Evolutionary conservation across 2,329 filamentous ascomycete species (phyloP), one percentile per base, ranked within the genome.

Genomic region (Xylariales sp.): DNA sequence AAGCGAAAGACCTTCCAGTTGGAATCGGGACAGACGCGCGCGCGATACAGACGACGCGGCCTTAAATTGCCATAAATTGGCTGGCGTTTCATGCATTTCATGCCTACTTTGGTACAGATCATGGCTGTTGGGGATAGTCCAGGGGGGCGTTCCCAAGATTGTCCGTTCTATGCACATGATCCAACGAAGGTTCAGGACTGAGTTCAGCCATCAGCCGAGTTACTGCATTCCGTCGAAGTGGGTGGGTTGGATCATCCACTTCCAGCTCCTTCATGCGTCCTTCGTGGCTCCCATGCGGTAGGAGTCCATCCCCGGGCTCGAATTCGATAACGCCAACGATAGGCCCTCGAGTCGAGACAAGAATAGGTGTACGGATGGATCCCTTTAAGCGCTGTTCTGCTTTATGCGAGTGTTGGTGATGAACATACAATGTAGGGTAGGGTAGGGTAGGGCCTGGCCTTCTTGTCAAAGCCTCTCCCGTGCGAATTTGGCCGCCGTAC

Each of bases 71-170:
- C 16, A 20, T 19, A 40, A 18, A 24, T 40, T 40, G 21, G 28
- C 33, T 40, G 38, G 38, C 28, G 38, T 40, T 40, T 40, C 38
- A 40, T 40, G 31, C 29, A 16, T n/a, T 40, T 34, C 28, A 40
- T 40, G 38, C 38, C 28, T 32, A n/a, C n/a, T 24, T 22, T 14
- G 35, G 12, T 29, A 11, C 27, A 39, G 36, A 29, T 28, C 9
- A 31, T 31, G 16, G 27, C 9, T 31, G 36, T 20, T 12, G 27
- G 36, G 36, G 18, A 38, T 19, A 22, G 11, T 18, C 24, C 36
- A 39, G 36, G 36, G 36, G 36, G 22, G 31, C 21, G 25, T 9
- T 5, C 28, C 12, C 27, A 29, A 27, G 31, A 14, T 16, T 16
- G 36, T 27, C 27, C 12, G 12, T 31, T 31, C 15, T 31, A 6